Evolutionary conservation across 2,329 filamentous ascomycete species (phyloP).

Genomic region (Aschersonia sp.): DNA sequence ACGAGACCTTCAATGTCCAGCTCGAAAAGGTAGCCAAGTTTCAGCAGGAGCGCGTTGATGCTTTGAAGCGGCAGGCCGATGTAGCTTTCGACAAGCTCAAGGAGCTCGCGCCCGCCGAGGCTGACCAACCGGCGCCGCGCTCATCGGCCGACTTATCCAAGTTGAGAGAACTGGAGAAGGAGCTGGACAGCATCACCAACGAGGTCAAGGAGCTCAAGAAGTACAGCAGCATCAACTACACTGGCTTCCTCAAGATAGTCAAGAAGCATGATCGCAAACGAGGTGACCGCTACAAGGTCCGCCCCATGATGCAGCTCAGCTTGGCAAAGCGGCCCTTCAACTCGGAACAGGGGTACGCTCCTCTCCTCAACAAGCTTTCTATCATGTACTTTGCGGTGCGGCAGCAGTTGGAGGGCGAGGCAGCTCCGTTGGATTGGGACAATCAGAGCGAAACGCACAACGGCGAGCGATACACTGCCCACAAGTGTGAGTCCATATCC

Average conservation of each 20-base stretch:
- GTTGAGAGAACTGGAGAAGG: constrained; percentile 57
- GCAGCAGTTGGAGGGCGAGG: constrained; percentile 56
- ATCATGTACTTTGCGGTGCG: constrained; percentile 93
- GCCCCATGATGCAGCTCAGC: constrained; percentile 81
- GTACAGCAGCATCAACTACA: constrained; percentile 94
- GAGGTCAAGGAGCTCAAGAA: constrained; percentile 89
- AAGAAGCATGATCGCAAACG: constrained; percentile 98
- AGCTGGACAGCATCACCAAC: constrained; percentile 77
- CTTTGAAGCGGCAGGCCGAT: constrained; percentile 38
- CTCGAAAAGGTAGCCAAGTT: constrained; percentile 89
- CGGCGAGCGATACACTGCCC: constrained; percentile 63
- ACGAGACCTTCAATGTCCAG: constrained; percentile 88
- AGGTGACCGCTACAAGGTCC: constrained; percentile 72
- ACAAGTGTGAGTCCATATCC: constrained; percentile 53
- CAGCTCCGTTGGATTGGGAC: constrained; percentile 29
- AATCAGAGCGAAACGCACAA: constrained; percentile 42
- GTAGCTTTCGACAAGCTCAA: constrained; percentile 54
- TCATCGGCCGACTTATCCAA: constrained; percentile 33
- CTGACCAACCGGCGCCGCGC: constrained; percentile 16
- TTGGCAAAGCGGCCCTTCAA: constrained; percentile 86
- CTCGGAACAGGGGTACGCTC: constrained; percentile 76
- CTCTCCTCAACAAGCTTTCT: constrained; percentile 78
- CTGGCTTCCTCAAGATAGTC: constrained; percentile 91
- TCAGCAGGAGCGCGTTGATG: constrained; percentile 61
- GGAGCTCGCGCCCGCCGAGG: constrained; percentile 51